phyloP scores from a whole-genome alignment of 306 rosid species.

The Trifolium repens region DNA sequence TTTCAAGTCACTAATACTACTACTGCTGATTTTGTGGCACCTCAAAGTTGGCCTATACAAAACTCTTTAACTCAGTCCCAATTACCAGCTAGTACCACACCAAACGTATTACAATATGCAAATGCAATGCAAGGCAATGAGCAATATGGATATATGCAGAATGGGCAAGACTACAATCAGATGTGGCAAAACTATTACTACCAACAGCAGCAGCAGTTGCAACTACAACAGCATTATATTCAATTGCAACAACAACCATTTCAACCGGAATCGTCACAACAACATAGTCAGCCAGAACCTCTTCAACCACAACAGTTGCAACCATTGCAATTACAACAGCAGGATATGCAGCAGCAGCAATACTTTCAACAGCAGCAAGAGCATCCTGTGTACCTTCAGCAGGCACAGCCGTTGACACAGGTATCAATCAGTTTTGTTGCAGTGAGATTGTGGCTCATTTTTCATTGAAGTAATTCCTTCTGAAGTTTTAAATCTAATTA shows the following conservation, averaged over 20 bases:
- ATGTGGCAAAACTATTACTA: conserved; percentile 84
- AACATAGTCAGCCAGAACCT: conserved; percentile 52
- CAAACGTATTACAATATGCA: conserved; percentile 49
- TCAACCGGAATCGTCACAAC: conserved; percentile 51
- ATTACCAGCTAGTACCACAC: conserved; percentile 44
- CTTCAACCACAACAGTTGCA: conserved; percentile 54
- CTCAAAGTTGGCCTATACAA: conserved; percentile 56
- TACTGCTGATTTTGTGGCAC: conserved; percentile 42
- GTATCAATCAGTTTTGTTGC: conserved; percentile 28
- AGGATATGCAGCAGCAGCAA: conserved; percentile 51
- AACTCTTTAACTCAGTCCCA: conserved; percentile 61
- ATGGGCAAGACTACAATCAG: conserved; percentile 63
- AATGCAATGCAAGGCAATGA: conserved; percentile 52
- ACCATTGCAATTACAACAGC: conserved; percentile 51
- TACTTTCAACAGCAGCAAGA: conserved; percentile 45
- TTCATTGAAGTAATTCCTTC: conserved; percentile 14
- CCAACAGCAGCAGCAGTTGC: conserved; percentile 74
- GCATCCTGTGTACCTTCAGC: conserved; percentile 48
- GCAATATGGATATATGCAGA: conserved; percentile 64
- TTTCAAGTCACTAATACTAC: conserved; percentile 53
- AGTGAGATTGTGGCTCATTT: conserved; percentile 21
- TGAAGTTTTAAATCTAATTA: background rate
- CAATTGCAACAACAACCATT: conserved; percentile 56
- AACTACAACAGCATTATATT: conserved; percentile 55
- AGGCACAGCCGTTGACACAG: conserved; percentile 50